Percentiles rank a stretch among this genome's conserved stretches.
Evolutionary conservation across 2,329 filamentous ascomycete species (phyloP).

Genomic region (Pestalotiopsis sp.): DNA sequence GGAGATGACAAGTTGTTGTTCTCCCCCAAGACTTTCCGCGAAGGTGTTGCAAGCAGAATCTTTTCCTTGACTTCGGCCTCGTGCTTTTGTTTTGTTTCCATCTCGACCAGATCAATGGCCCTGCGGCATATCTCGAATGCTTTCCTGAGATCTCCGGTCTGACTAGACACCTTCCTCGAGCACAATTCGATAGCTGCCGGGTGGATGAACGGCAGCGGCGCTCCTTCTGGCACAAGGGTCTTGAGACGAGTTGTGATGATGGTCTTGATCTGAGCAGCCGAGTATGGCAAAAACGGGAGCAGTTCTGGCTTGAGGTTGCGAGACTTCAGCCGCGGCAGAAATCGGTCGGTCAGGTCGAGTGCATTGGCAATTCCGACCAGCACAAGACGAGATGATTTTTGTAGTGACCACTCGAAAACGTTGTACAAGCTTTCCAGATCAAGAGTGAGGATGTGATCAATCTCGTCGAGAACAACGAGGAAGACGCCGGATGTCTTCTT

Average conservation of each 20-base stretch:
- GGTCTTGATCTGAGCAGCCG: conserved; percentile 79
- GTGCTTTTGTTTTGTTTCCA: conserved; percentile 76
- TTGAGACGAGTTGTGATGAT: conserved; percentile 85
- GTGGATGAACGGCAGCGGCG: conserved; percentile 81
- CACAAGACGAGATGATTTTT: conserved; percentile 75
- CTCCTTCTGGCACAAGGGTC: conserved; percentile 64
- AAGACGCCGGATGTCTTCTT: conserved; percentile 62
- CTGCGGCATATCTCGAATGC: conserved; percentile 92
- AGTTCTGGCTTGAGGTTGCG: conserved; percentile 89
- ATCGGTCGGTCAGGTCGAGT: conserved; percentile 91
- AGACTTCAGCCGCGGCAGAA: conserved; percentile 88
- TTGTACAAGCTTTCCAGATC: conserved; percentile 89
- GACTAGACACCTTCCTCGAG: conserved; percentile 89
- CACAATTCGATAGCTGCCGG: conserved; percentile 92
- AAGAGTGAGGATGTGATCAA: conserved; percentile 88
- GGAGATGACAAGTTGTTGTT: conserved; percentile 74
- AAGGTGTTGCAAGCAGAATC: conserved; percentile 63
- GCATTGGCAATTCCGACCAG: conserved; percentile 95
- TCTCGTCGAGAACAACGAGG: conserved; percentile 90
- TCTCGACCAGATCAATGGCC: conserved; percentile 85
- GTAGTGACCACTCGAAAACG: conserved; percentile 95
- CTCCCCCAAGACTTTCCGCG: conserved; percentile 77
- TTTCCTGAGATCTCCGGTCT: conserved; percentile 92
- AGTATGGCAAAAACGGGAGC: conserved; percentile 91
- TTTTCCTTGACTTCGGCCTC: conserved; percentile 62